phyloP scores from a whole-genome alignment of 2,329 filamentous ascomycete species.

The Chalaropsis ovoidea region DNA sequence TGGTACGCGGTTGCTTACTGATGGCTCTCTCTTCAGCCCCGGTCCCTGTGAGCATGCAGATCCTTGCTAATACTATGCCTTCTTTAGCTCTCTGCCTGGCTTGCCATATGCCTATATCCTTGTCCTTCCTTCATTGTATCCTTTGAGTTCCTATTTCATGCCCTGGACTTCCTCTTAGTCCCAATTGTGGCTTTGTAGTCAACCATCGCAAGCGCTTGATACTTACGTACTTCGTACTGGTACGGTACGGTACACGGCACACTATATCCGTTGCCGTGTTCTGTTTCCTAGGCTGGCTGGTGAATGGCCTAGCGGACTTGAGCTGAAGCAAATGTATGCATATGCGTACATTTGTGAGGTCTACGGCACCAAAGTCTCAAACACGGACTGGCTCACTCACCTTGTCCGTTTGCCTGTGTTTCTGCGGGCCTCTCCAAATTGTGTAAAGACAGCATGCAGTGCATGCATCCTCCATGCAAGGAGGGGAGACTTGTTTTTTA shows the following conservation, averaged over 20 bases:
- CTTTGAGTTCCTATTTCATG: constrained; percentile 1
- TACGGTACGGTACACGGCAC: too few species aligned
- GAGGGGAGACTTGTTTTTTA: not conserved
- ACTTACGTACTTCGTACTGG: not conserved
- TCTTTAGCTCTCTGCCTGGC: not conserved
- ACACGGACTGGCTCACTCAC: not conserved
- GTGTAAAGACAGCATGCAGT: not conserved
- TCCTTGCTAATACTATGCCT: constrained; percentile 5
- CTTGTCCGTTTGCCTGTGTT: not conserved
- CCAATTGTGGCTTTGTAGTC: not conserved
- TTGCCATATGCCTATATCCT: not conserved
- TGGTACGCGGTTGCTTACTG: not conserved
- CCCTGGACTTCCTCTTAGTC: not conserved
- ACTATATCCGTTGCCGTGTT: not conserved
- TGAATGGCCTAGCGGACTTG: too few species aligned
- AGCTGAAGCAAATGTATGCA: not conserved
- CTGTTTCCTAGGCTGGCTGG: not conserved
- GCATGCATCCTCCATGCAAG: not conserved
- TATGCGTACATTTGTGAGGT: not conserved
- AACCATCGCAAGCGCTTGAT: not conserved
- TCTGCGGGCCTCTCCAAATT: not conserved
- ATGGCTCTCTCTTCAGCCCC: not conserved
- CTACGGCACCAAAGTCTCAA: not conserved
- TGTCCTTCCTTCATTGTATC: not conserved
- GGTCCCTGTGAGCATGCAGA: constrained; percentile 5